Evolutionary conservation across 2,329 filamentous ascomycete species (phyloP).

Genomic region (Aspergillus hiratsukae): DNA sequence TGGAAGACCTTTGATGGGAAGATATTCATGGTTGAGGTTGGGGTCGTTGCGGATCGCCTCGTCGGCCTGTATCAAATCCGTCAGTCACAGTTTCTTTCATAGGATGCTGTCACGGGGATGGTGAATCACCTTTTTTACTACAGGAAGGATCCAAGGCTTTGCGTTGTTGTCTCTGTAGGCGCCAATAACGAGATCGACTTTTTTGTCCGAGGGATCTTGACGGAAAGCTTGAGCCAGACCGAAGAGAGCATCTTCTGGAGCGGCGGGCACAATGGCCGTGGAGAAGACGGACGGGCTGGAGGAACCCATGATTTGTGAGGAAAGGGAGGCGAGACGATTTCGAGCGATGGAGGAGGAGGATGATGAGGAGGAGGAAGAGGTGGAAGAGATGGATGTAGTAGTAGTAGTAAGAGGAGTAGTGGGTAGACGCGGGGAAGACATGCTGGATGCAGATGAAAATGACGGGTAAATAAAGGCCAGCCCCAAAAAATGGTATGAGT

Average conservation of each 20-base stretch:
- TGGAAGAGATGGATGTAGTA: slow-evolving; percentile 12
- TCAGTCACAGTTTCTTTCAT: background rate
- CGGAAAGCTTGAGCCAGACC: slow-evolving; percentile 84
- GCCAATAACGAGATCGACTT: slow-evolving; percentile 92
- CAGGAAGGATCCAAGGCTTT: slow-evolving; percentile 94
- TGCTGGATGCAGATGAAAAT: slow-evolving; percentile 4
- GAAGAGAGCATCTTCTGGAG: slow-evolving; percentile 92
- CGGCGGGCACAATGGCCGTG: slow-evolving; percentile 73
- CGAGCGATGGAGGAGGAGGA: slow-evolving; percentile 15
- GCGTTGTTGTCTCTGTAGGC: slow-evolving; percentile 93
- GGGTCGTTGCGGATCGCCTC: slow-evolving; percentile 84
- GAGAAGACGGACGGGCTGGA: slow-evolving; percentile 64
- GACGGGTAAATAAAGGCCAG: background rate
- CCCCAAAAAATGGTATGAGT: background rate
- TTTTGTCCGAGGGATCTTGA: slow-evolving; percentile 69
- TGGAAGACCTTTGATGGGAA: slow-evolving; percentile 84
- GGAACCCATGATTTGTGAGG: slow-evolving; percentile 62
- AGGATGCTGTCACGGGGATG: background rate
- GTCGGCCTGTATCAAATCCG: slow-evolving; percentile 63
- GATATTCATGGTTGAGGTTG: slow-evolving; percentile 94
- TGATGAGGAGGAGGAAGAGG: slow-evolving; percentile 9
- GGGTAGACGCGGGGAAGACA: slow-evolving; percentile 14
- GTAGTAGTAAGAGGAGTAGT: slow-evolving; percentile 4
- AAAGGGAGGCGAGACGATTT: slow-evolving; percentile 31
- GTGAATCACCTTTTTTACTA: slow-evolving; percentile 78